These are phyloP conservation scores for Aspergillus spinulosporus DNA, from an alignment of 2,329 filamentous ascomycete genomes.

Conservation along the genomic window DNA sequence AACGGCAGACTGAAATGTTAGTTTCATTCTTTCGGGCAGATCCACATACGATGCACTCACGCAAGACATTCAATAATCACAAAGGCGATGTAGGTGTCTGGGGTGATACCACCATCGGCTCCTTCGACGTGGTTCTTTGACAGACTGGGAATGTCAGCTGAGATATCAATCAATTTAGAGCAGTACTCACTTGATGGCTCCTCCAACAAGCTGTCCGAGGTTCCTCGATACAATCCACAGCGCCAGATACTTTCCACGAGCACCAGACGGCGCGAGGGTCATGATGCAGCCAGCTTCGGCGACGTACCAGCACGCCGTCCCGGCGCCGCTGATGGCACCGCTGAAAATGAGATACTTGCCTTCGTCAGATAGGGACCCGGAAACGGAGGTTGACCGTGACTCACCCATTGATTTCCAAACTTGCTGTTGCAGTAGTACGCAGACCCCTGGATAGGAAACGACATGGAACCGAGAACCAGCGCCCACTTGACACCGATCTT, in stretches of 20 bases:
- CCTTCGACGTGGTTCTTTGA: constrained; percentile 42
- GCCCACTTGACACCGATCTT: constrained; percentile 52
- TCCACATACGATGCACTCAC: constrained; percentile 22
- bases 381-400: neutral
- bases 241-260: constrained; percentile 51
- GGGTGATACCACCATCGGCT: constrained; percentile 41
- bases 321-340: constrained; percentile 41
- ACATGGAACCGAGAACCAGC: constrained; percentile 44
- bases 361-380: neutral
- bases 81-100: constrained; percentile 51
- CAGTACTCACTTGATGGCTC: constrained; percentile 46
- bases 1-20: constrained; percentile 42
- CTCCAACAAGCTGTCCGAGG: constrained; percentile 50
- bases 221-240: constrained; percentile 53
- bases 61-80: constrained; percentile 51
- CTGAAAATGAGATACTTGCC: constrained; percentile 41
- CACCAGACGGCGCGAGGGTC: constrained; percentile 49
- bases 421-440: constrained; percentile 53
- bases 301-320: constrained; percentile 52
- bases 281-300: constrained; percentile 53
- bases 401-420: constrained; percentile 48
- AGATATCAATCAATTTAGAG: neutral
- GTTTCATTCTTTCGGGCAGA: neutral
- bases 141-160: constrained; percentile 25
- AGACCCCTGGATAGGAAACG: constrained; percentile 50